Base-by-base conservation (phyloP, 495 filamentous ascomycete species). In the Podospora pseudoanserina region DNA sequence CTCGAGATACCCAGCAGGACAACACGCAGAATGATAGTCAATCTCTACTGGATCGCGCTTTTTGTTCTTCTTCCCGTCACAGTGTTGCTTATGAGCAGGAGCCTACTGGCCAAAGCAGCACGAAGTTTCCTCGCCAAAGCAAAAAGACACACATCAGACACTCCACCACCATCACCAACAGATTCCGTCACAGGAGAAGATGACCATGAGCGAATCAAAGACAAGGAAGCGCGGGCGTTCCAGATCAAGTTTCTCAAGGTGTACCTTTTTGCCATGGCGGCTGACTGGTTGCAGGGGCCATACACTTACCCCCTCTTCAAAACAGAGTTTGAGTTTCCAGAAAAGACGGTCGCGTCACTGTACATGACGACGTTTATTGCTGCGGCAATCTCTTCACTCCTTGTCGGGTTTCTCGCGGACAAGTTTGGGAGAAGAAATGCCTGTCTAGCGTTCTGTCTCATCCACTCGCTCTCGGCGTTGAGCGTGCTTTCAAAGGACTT, bases 241-340 rank as follows among this genome's bases (percentile, higher is more conserved):
- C 55, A 58, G 55, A 58, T 58, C 55, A 58, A 58, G 23, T 58
- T 58, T n/a, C 55, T 58, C 55, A 58, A 58, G 55, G 55, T 58
- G 13, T 58, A 58, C 18, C 55, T 58, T 5, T 58, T 58, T 6
- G 55, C 55, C 55, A 58, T 58, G 55, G 55, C 55, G 7, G 55
- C 55, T 5, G 55, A 58, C 55, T 58, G 55, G 55, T n/a, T 58
- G n/a, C 55, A 58, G n/a, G 55, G 55, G 55, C 55, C 55, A 13
- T 58, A 58, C 55, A 58, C 55, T 9, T 58, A 58, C 55, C 55
- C 55, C 1, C 23, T 58, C n/a, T 26, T 58, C n/a, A 58, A 58
- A 11, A 58, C 55, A 0, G 55, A 58, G 18, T 58, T 58, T 26
- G 55, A 58, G n/a, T 58, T 20, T 26, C n/a, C n/a, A 26, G 55